Evolutionary conservation across 805 yeast genomes (phyloP).

Genomic region (Spathaspora hagerdaliae): DNA sequence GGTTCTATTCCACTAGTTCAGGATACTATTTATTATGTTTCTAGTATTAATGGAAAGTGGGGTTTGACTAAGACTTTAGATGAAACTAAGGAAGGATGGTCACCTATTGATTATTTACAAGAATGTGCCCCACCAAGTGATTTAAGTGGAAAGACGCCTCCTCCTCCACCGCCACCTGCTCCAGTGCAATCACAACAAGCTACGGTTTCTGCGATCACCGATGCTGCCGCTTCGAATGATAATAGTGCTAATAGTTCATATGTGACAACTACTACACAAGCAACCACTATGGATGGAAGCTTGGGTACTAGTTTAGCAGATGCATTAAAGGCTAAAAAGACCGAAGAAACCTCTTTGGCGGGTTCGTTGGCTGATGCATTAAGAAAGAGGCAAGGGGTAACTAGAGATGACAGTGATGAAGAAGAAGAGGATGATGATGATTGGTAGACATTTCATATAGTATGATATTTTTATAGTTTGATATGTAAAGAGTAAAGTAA

Average conservation of each 20-base stretch:
- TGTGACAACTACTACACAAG: constrained; percentile 9
- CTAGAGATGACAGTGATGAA: constrained; percentile 65
- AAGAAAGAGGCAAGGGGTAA: constrained; percentile 63
- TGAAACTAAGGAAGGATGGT: constrained; percentile 89
- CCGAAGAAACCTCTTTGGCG: constrained; percentile 59
- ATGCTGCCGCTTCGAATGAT: constrained; percentile 12
- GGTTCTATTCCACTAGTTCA: constrained; percentile 75
- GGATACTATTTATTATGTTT: constrained; percentile 73
- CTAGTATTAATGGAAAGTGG: constrained; percentile 87
- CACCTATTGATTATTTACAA: constrained; percentile 87
- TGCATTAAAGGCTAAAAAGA: constrained; percentile 60
- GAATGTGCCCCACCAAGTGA: constrained; percentile 49
- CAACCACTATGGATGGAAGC: constrained; percentile 14
- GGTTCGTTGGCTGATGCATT: constrained; percentile 89
- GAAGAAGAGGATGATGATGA: constrained; percentile 62
- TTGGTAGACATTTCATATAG: background rate
- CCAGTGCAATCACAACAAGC: constrained; percentile 12
- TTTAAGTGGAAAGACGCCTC: constrained; percentile 16
- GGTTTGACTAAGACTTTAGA: constrained; percentile 79
- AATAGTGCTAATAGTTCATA: constrained; percentile 8
- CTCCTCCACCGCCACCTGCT: constrained; percentile 34
- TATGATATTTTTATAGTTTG: too few relatives aligned
- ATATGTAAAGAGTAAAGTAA: too few relatives aligned
- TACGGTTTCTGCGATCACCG: constrained; percentile 11
- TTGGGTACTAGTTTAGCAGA: constrained; percentile 61